Evolutionary conservation across 2,329 filamentous ascomycete genomes (phyloP), one percentile per base, ranked within the genome.

Genomic region (Fusarium sp.): DNA sequence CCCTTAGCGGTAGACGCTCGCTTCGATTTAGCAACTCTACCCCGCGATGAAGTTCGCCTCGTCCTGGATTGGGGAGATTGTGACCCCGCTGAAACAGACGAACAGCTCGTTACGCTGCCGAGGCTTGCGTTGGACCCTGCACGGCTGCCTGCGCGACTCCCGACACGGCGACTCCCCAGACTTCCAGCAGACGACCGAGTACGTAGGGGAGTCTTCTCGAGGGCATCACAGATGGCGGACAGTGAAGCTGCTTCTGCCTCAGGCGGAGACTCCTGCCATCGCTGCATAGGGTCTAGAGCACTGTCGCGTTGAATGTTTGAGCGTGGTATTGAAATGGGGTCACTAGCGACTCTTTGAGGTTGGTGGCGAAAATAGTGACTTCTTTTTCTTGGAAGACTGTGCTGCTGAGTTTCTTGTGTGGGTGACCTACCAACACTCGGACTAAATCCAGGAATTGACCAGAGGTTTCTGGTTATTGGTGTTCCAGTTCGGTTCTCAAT

Each of bases 241-340:
- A 72, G 35, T 0, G 70, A 72, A 10, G 70, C 70, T 33, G 70
- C 56, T 41, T 72, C 70, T 6, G 46, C 65, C 41, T 72, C 70
- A 0, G 70, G 70, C 0, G 70, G 70, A 11, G 70, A 72, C 9
- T 72, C 68, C n/a, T 64, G 70, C 70, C 70, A 72, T 44, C 70
- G 44, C 9, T 73, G 59, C 70, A 72, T 71, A 0, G 70, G 70
- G 30, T 70, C 60, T 2, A 58, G 23, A 2, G 44, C 40, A n/a
- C 19, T 37, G 14, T 66, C 65, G 3, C 47, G 33, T 7, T 27
- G 41, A 0, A 25, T 23, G 2, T 9, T 68, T 0, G 56, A 8
- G 1, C 47, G 41, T 5, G 60, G 60, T 45, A 68, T 68, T 3
- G 39, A 19, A 8, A 68, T 65, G 2, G 65, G 64, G 10, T 65